These are phyloP conservation scores for Kuraishia ogatae DNA, from an alignment of 805 yeast species.

Conservation along the genomic window DNA sequence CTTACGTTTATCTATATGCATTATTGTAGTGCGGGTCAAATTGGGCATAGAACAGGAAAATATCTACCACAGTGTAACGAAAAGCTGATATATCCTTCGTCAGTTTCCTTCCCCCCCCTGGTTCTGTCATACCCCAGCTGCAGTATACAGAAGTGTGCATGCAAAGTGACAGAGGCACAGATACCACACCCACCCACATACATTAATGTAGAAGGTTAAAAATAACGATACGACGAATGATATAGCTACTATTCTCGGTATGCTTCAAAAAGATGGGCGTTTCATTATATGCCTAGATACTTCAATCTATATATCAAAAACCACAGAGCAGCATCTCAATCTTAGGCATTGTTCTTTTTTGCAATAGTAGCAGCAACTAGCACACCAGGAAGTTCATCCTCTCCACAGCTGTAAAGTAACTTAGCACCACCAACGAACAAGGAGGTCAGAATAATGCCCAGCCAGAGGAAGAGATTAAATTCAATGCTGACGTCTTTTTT, in stretches of 20 bases:
- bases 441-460: constrained; percentile 37
- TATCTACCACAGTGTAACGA: no score
- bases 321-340: background rate
- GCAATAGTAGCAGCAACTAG: constrained; percentile 48
- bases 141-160: background rate
- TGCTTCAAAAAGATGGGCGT: background rate
- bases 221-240: no score
- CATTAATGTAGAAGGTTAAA: no score
- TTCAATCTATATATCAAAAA: background rate
- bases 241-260: no score
- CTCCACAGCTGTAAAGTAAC: constrained; percentile 44
- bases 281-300: background rate
- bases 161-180: background rate
- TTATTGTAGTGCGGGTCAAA: background rate
- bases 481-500: constrained; percentile 60
- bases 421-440: constrained; percentile 42
- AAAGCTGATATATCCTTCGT: background rate
- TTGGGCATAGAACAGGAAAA: no score
- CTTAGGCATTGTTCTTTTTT: constrained; percentile 25
- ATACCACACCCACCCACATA: no score
- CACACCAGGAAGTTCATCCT: constrained; percentile 60
- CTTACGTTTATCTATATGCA: constrained; percentile 1
- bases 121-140: background rate
- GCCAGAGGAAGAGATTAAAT: constrained; percentile 65
- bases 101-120: background rate